Evolutionary conservation across 805 yeast genomes (phyloP).

Genomic region (Hanseniaspora jakobsenii): DNA sequence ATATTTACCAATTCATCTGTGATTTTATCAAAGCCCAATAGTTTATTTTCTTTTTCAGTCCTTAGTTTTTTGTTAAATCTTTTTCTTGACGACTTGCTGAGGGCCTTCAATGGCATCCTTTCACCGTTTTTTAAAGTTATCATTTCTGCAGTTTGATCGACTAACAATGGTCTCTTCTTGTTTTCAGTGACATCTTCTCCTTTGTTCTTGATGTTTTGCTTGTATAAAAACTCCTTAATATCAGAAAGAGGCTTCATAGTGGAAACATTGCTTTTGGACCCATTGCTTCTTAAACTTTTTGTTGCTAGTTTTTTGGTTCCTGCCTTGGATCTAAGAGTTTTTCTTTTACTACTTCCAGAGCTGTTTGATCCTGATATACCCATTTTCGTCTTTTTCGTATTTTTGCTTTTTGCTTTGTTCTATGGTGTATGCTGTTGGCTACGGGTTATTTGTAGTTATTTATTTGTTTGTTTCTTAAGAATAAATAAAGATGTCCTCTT

Average conservation of each 20-base stretch:
- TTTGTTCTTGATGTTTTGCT: conserved; percentile 40
- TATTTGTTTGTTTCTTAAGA: no score
- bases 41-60: conserved; percentile 55
- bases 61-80: conserved; percentile 49
- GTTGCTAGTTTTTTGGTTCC: conserved; percentile 7
- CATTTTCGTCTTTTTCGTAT: conserved; percentile 34
- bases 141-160: conserved; percentile 29
- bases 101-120: conserved; percentile 1
- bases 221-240: conserved; percentile 40
- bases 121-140: conserved; percentile 16
- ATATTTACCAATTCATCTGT: conserved; percentile 14
- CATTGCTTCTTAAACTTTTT: conserved; percentile 13
- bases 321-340: conserved; percentile 11
- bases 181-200: conserved; percentile 34
- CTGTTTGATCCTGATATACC: conserved; percentile 12
- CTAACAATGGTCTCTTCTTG: conserved; percentile 30
- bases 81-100: conserved; percentile 29
- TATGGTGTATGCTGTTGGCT: no score
- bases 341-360: conserved; percentile 12
- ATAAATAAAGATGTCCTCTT: no score
- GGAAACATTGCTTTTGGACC: background rate
- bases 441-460: background rate
- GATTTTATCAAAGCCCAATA: conserved; percentile 33
- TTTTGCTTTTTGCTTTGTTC: conserved; percentile 34
- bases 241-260: conserved; percentile 25